Evolutionary conservation across 2,329 filamentous ascomycete species (phyloP), one percentile per base, ranked within the genome.

Genomic region (Colletotrichum costaricense): DNA sequence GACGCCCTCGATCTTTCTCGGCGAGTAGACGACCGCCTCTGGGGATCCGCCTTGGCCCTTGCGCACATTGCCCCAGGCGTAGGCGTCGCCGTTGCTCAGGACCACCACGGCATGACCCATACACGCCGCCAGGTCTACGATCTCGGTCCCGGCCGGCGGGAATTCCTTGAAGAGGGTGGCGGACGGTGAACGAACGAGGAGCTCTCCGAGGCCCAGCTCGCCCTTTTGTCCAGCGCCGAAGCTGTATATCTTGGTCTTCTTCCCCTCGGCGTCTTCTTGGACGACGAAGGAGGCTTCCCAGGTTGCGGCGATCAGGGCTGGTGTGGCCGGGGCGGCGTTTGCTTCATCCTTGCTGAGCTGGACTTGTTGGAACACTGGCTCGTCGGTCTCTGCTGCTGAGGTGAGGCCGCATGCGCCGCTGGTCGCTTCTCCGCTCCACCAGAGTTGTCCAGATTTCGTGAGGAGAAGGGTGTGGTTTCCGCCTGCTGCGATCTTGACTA

Each of bases 401-500:
- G 73, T 76, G 11, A 86, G 76, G 1, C 90, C 90, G 75, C 90
- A 92, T 2, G 90, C 88, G 14, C 90, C 90, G 12, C 80, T 85
- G 2, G 83, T 79, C 8, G 83, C 85, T 72, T 92, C 89, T 1
- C 95, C 95, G 58, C 91, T 88, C 78, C 89, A 91, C 78, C 90
- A 93, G 0, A 95, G 84, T 1, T 83, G 77, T 0, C 92, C 92
- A 30, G 85, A 80, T 4, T 85, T 79, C n/a, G 88, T 90, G 12
- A 95, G 85, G 11, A 97, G 80, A 4, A 98, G 83, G 0, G 95
- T 97, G 81, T 98, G 96, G 79, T 98, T 98, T 1, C 95, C 95
- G 4, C 96, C 96, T 8, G 94, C 86, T 24, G 84, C 84, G 11
- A 88, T 80, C 55, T 80, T 81, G 68, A 87, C 80, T 19, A 81